Evolutionary conservation across 108 stramenopile species (phyloP).

Genomic region (Bacterosira constricta): DNA sequence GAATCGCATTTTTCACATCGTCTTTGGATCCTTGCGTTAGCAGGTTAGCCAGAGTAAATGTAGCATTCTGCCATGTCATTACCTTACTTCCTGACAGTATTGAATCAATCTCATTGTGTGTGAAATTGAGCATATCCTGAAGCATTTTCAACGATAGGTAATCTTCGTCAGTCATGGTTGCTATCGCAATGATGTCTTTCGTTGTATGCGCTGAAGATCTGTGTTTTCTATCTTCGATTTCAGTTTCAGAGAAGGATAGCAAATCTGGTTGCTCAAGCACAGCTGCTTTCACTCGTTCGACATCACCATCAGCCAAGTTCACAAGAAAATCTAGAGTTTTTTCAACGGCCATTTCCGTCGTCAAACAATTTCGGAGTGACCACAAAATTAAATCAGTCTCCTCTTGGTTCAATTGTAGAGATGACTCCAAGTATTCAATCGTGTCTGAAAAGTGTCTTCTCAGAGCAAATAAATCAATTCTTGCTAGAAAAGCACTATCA

Average conservation of each 20-base stretch:
- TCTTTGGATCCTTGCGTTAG: background rate
- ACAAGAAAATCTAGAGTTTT: background rate
- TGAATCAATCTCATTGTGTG: background rate
- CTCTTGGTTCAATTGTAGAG: background rate
- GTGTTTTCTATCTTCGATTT: background rate
- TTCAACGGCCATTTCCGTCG: background rate
- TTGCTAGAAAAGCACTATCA: background rate
- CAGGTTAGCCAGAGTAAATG: background rate
- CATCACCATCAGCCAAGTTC: background rate
- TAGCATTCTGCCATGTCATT: background rate
- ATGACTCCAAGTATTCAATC: background rate
- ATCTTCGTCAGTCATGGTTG: background rate
- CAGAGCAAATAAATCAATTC: background rate
- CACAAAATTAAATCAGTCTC: background rate
- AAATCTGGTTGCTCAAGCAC: background rate
- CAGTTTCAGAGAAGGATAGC: background rate
- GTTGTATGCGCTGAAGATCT: background rate
- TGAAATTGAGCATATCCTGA: background rate
- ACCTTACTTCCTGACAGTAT: background rate
- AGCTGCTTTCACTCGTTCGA: background rate
- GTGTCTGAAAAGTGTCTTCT: background rate
- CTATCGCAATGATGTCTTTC: background rate
- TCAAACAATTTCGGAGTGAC: background rate
- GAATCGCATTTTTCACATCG: background rate
- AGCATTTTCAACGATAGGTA: constrained; percentile 14